Evolutionary conservation across 345 rosid species (phyloP).

Genomic region (Capsella bursapastoris): DNA sequence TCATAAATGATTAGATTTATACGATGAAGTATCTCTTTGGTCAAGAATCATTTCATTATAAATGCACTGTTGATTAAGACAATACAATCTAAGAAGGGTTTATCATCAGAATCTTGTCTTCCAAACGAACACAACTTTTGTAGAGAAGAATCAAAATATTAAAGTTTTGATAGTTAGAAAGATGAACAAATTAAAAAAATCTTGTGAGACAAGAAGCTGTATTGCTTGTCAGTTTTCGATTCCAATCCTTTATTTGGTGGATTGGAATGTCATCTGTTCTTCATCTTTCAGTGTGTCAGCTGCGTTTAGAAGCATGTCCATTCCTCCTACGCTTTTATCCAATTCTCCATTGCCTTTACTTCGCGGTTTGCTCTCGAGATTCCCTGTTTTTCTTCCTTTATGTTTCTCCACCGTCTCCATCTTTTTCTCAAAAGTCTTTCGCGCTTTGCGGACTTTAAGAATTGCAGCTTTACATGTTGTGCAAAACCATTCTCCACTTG

Average conservation of each 20-base stretch:
- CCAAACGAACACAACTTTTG: slow-evolving; percentile 1
- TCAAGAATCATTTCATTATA: slow-evolving; percentile 5
- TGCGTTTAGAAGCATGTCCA: slow-evolving; percentile 85
- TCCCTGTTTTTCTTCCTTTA: slow-evolving; percentile 35
- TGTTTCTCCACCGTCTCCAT: slow-evolving; percentile 42
- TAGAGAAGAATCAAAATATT: slow-evolving; percentile 18
- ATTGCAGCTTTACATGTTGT: slow-evolving; percentile 64
- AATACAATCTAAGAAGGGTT: neutral
- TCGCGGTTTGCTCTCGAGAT: slow-evolving; percentile 24
- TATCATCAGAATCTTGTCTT: neutral
- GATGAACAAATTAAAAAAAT: slow-evolving; percentile 1
- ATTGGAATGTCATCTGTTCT: slow-evolving; percentile 50
- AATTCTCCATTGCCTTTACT: slow-evolving; percentile 40
- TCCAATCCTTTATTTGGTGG: slow-evolving; percentile 35
- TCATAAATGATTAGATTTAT: neutral
- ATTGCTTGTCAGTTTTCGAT: neutral
- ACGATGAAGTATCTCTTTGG: neutral
- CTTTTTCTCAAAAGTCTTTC: slow-evolving; percentile 53
- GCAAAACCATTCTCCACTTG: slow-evolving; percentile 86
- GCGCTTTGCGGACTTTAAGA: slow-evolving; percentile 52
- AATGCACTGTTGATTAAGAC: neutral
- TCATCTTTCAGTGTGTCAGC: slow-evolving; percentile 64
- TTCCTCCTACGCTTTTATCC: slow-evolving; percentile 59
- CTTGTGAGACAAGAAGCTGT: slow-evolving; percentile 15
- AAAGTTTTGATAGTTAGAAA: slow-evolving; percentile 11